Base-by-base conservation (phyloP, 805 yeast genomes). In the Yarrowia divulgata region DNA sequence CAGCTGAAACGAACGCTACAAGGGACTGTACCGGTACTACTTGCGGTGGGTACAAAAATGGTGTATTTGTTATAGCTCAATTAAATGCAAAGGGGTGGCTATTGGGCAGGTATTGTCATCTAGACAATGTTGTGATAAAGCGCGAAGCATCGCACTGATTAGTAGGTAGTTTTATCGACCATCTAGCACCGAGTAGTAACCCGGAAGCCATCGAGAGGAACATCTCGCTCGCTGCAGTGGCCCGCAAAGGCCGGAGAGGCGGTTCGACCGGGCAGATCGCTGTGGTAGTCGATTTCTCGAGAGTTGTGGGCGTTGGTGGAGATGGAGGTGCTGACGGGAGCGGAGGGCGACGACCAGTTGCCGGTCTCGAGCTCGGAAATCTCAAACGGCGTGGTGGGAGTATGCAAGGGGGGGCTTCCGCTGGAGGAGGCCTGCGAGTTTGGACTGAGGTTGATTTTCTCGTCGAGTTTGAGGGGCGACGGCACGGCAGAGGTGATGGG, bases 21-120 rank as follows among this genome's bases (percentile, higher is more conserved):
- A n/a, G 29, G 29, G 29, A 23, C 3, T 23, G 29, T 23, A 23
- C 29, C 29, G 29, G 29, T 23, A 23, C 29, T 23, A n/a, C n/a
- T n/a, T n/a, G n/a, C n/a, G 29, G 29, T 23, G 29, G 29, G 2
- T 23, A 23, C 29, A 23, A 23, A 23, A 23, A 23, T 23, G 29
- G 37, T n/a, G 18, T 52, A 18, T 52, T 34, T 10, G 29, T n/a
- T 52, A 39, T 54, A 54, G 60, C 60, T 54, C 60, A 35, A 54
- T 54, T 54, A 54, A 54, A 54, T 54, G 60, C 60, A 54, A 54
- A 54, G 60, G 60, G 60, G 60, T 54, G 60, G 60, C 45, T 54
- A 54, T 54, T 54, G 60, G 55, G 40, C 55, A 23, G 29, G 29
- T 23, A 23, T 23, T 23, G 29, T 23, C 29, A 23, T 23, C 29